Evolutionary conservation across 2,329 filamentous ascomycete species (phyloP).

Genomic region (Orbilia brochopaga): DNA sequence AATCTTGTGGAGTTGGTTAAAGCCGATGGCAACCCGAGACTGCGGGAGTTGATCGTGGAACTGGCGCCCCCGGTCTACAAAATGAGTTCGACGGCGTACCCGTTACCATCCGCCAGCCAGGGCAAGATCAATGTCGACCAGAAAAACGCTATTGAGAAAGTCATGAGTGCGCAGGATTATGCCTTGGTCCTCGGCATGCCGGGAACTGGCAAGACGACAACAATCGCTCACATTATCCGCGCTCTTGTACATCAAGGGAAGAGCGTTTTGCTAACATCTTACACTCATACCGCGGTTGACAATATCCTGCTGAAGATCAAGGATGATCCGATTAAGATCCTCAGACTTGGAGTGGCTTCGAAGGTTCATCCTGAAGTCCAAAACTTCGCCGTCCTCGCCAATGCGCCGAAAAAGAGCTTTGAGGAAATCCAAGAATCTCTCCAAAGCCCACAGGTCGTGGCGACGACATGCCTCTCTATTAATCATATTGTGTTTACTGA

Average conservation of each 20-base stretch:
- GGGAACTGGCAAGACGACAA: conserved; percentile 96
- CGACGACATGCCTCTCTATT: conserved; percentile 91
- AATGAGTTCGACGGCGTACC: conserved; percentile 68
- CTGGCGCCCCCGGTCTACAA: conserved; percentile 76
- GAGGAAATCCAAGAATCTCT: conserved; percentile 84
- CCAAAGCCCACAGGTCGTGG: conserved; percentile 85
- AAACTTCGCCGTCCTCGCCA: conserved; percentile 80
- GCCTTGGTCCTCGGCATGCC: conserved; percentile 98
- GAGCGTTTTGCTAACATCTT: conserved; percentile 89
- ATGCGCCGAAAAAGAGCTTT: conserved; percentile 74
- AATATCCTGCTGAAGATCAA: conserved; percentile 95
- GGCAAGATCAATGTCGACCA: conserved; percentile 85
- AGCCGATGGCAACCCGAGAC: conserved; percentile 63
- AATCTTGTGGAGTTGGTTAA: conserved; percentile 90
- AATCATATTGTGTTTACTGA: conserved; percentile 87
- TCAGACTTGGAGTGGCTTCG: conserved; percentile 77
- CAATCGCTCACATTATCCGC: conserved; percentile 94
- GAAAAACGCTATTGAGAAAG: conserved; percentile 82
- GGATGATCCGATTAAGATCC: conserved; percentile 74
- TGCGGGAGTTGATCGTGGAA: conserved; percentile 74
- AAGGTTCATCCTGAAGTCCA: conserved; percentile 82
- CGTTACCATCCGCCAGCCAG: conserved; percentile 65
- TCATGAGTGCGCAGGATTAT: conserved; percentile 94
- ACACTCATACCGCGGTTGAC: conserved; percentile 97
- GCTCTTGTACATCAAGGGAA: conserved; percentile 87